phyloP scores from a whole-genome alignment of 306 rosid genomes.

The Hylodesmum podocarpum region DNA sequence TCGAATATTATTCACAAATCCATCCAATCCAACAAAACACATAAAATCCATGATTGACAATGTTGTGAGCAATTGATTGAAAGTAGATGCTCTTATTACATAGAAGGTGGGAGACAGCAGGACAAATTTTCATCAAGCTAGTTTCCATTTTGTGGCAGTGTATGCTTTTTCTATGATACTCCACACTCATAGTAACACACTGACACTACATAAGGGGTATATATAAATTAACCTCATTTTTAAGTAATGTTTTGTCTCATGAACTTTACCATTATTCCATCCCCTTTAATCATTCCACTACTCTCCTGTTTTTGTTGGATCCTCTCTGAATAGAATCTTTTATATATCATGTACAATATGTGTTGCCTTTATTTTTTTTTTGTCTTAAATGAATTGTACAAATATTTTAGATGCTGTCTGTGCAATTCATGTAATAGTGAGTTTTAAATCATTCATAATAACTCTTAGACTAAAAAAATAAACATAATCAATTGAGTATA shows the following conservation, averaged over 20 bases:
- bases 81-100: slow-evolving; percentile 18
- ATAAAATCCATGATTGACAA: slow-evolving; percentile 29
- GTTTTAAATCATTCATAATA: no score
- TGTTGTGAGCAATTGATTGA: not conserved
- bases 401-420: not conserved
- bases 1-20: slow-evolving; percentile 5
- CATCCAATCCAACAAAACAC: slow-evolving; percentile 6
- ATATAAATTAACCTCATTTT: slow-evolving; percentile 26
- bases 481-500: no score
- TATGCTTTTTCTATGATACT: not conserved
- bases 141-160: not conserved
- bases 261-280: slow-evolving; percentile 20
- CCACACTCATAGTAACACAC: slow-evolving; percentile 16
- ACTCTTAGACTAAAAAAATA: no score
- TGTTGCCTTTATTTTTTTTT: not conserved
- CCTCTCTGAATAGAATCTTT: not conserved
- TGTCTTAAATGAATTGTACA: not conserved
- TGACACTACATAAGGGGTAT: not conserved
- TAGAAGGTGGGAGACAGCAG: slow-evolving; percentile 23
- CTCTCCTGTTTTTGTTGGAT: slow-evolving; percentile 5
- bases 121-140: not conserved
- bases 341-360: not conserved
- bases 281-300: slow-evolving; percentile 28
- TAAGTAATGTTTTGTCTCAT: slow-evolving; percentile 39
- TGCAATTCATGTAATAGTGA: no score